Base-by-base conservation (phyloP, 805 yeast species). In the Kodamaea sagamina region DNA sequence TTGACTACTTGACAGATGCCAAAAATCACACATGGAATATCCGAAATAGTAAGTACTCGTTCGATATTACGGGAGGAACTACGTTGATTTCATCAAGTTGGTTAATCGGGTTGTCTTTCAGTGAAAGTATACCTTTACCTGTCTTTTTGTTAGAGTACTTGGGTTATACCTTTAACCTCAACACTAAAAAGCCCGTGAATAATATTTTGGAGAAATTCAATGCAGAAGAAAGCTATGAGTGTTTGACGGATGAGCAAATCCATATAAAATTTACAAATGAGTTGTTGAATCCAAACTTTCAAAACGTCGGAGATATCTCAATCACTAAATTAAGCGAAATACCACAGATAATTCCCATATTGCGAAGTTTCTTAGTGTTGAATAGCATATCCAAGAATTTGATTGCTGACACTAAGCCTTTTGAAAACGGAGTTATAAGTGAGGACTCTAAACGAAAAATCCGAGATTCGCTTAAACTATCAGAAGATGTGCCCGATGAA, bases 401-500 rank as follows among this genome's bases (percentile, higher is more conserved):
- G 19, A 13, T 31, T 9, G 16, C 24, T 22, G 36, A 16, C n/a
- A 25, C 36, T 29, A 36, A 11, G 15, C 27, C 22, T 19, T 27
- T 25, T 31, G 49, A 29, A 36, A 47, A 39, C 13, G 42, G 39
- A 7, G 59, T 51, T 32, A 36, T 54, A 17, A 49, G 51, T 5
- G 51, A 47, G 17, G 64, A 60, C 21, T 48, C 55, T 3, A 65
- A 58, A 37, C 56, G 58, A 37, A 67, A 55, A 39, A 52, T 71
- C 29, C 62, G 61, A 35, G 63, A 64, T 25, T 56, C 72, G 3
- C 56, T 70, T 27, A 64, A 63, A 41, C 49, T 71, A 17, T 49
- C 72, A 3, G 55, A 57, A 27, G 66, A 67, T 41, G 69, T 65
- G 16, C 62, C 71, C 1, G 70, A 67, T 42, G 73, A 67, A 40